Evolutionary conservation across 2,329 filamentous ascomycete genomes (phyloP).

Genomic region (Botrytis fragariae): DNA sequence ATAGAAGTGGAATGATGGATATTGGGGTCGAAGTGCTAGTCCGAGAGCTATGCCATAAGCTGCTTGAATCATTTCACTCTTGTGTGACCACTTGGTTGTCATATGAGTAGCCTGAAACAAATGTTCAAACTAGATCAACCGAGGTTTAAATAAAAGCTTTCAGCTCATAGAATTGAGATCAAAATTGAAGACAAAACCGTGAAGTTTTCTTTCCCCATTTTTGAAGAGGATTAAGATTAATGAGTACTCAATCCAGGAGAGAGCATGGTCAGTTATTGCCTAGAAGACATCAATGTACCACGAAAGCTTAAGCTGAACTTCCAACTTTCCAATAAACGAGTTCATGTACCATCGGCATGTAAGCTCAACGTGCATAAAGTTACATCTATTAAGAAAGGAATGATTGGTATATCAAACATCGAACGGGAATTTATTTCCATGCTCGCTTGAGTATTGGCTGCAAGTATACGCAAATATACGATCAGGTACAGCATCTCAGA

Average conservation of each 20-base stretch:
- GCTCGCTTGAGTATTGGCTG: constrained; percentile 12
- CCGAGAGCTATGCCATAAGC: not conserved
- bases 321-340: constrained; percentile 10
- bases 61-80: not conserved
- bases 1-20: not conserved
- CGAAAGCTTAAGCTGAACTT: constrained; percentile 4
- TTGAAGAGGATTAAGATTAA: not conserved
- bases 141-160: not conserved
- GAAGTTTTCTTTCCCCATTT: not conserved
- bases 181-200: not conserved
- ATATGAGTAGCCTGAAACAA: not conserved
- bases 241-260: not conserved
- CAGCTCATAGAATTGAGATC: not conserved
- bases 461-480: not conserved
- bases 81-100: not conserved
- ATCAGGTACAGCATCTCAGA: constrained; percentile 11
- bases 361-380: not conserved
- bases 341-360: not conserved
- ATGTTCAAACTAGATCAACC: not conserved
- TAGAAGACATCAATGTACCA: not conserved
- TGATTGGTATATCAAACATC: not conserved
- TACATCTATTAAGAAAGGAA: not conserved
- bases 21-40: not conserved
- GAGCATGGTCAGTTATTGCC: not conserved
- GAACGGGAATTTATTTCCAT: constrained; percentile 2